phyloP scores from a whole-genome alignment of 805 yeast species.

The Grigorovia yakushimaensis region DNA sequence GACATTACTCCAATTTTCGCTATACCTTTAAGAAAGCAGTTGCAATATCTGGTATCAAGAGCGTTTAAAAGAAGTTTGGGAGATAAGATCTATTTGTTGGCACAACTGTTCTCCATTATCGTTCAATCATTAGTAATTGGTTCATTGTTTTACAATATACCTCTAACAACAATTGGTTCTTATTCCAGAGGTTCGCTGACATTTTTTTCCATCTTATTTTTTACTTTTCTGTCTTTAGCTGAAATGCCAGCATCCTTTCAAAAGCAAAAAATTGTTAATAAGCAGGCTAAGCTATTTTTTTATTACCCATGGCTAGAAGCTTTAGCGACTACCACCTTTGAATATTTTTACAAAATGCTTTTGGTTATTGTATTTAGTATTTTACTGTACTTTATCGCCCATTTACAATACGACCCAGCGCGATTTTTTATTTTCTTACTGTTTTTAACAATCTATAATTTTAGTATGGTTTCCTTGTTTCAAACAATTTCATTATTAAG shows the following conservation, averaged over 20 bases:
- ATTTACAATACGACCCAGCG: conserved; percentile 37
- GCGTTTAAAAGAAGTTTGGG: conserved; percentile 37
- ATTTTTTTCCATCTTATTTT: conserved; percentile 42
- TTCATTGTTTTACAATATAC: conserved; percentile 40
- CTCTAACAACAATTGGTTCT: conserved; percentile 36
- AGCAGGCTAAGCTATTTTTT: conserved; percentile 56
- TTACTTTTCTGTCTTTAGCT: conserved; percentile 50
- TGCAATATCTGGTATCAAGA: conserved; percentile 35
- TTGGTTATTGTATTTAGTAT: conserved; percentile 36
- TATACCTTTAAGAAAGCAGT: conserved; percentile 32
- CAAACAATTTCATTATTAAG: conserved; percentile 42
- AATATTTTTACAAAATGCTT: conserved; percentile 45
- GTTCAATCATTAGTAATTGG: conserved; percentile 36
- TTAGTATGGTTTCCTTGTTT: conserved; percentile 43
- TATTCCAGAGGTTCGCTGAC: conserved; percentile 44
- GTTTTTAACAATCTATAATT: conserved; percentile 35
- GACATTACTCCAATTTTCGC: conserved; percentile 22
- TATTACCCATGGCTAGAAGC: conserved; percentile 64
- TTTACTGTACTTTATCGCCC: conserved; percentile 46
- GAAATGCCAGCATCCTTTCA: conserved; percentile 42
- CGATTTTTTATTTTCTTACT: conserved; percentile 42
- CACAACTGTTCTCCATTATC: conserved; percentile 35
- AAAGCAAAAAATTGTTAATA: conserved; percentile 45
- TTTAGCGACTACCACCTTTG: conserved; percentile 46
- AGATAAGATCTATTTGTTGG: conserved; percentile 35